Percentiles rank a stretch among this genome's conserved stretches.
phyloP scores from a whole-genome alignment of 164 flowering plant species.

The Vitis riparia region DNA sequence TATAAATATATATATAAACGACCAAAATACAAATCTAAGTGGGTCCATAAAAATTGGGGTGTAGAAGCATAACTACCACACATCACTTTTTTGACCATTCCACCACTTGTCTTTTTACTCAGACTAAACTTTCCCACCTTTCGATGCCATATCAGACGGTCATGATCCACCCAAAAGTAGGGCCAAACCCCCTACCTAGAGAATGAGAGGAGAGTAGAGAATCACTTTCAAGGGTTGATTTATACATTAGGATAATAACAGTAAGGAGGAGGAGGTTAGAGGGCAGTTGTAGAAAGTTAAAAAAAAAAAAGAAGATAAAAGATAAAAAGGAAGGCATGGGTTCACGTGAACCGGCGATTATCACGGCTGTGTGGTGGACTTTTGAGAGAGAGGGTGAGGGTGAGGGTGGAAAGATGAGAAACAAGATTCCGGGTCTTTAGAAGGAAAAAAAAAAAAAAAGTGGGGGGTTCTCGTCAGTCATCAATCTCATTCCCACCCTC shows the following conservation, averaged over 20 bases:
- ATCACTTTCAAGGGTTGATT: not conserved
- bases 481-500: too few species aligned
- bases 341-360: conserved; percentile 47
- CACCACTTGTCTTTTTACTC: not conserved
- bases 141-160: not conserved
- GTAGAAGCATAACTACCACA: conserved; percentile 2
- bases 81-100: conserved; percentile 19
- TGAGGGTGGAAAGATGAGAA: conserved; percentile 5
- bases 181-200: not conserved
- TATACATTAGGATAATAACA: not conserved
- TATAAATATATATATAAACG: not conserved
- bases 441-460: not conserved
- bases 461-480: too few species aligned
- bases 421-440: conserved; percentile 26
- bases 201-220: not conserved
- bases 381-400: conserved; percentile 12
- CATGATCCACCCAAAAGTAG: conserved; percentile 1
- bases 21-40: not conserved
- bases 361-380: conserved; percentile 34
- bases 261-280: not conserved
- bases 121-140: not conserved
- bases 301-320: conserved; percentile 2
- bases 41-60: not conserved
- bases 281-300: conserved; percentile 8
- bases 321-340: conserved; percentile 16